Percentiles rank a stretch among this genome's conserved stretches.
Evolutionary conservation across 768 basidiomycete genomes (phyloP).

Genomic region (Suillus lakei): DNA sequence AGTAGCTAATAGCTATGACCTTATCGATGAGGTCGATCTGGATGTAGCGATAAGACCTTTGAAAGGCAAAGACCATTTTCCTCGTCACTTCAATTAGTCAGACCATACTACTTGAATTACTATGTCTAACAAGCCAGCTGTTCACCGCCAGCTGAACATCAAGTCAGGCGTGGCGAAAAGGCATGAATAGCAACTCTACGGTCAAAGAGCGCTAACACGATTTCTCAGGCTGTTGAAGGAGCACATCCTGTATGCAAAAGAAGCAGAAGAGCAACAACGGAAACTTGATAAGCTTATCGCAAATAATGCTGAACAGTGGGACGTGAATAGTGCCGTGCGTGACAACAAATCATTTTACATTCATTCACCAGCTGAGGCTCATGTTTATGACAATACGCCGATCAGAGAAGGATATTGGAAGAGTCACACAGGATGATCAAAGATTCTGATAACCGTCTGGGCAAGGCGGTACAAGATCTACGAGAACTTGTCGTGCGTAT

Average conservation of each 20-base stretch:
- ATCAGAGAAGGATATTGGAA: slow-evolving; percentile 67
- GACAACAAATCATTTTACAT: slow-evolving; percentile 5
- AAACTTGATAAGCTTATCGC: slow-evolving; percentile 67
- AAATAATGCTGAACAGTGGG: slow-evolving; percentile 73
- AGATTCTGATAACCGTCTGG: slow-evolving; percentile 67
- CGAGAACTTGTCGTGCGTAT: slow-evolving; percentile 68
- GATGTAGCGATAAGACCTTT: background rate
- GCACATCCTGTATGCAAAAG: slow-evolving; percentile 63
- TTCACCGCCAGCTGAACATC: slow-evolving; percentile 76
- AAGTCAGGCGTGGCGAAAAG: slow-evolving; percentile 52
- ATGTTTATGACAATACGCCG: slow-evolving; percentile 10
- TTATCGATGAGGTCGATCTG: slow-evolving; percentile 7
- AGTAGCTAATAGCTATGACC: background rate
- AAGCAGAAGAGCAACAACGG: slow-evolving; percentile 59
- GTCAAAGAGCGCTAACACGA: slow-evolving; percentile 1
- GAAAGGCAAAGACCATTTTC: background rate
- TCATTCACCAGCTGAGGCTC: slow-evolving; percentile 7
- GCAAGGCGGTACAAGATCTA: slow-evolving; percentile 65
- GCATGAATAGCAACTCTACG: slow-evolving; percentile 2
- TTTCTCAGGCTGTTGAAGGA: slow-evolving; percentile 68
- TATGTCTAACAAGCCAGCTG: slow-evolving; percentile 29
- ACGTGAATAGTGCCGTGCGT: slow-evolving; percentile 75
- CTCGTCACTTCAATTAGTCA: background rate
- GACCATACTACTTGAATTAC: background rate
- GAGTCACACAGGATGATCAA: slow-evolving; percentile 84